Percentiles rank a stretch among this genome's conserved stretches.
Conservation (phyloP, 148 eudicot species). For the Oxyria digyna region DNA sequence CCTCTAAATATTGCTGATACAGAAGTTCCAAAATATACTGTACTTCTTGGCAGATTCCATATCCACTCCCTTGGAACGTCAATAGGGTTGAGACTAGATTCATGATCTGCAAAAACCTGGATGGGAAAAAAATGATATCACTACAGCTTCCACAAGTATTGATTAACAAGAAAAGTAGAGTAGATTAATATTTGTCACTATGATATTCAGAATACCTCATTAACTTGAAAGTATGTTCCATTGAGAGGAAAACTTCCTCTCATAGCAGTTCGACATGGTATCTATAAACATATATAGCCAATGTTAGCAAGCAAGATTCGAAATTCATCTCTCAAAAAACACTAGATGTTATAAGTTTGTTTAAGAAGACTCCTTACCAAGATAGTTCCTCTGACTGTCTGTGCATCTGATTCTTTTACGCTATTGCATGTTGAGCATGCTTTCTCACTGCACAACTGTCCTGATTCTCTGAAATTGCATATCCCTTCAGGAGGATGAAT, state of each 20-base stretch:
- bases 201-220: slow-evolving; percentile 33
- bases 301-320: slow-evolving; percentile 4
- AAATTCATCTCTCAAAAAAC: not conserved
- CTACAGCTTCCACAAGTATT: not conserved
- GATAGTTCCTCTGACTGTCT: slow-evolving; percentile 54
- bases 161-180: not conserved
- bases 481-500: slow-evolving; percentile 31
- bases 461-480: slow-evolving; percentile 21
- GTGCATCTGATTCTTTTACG: slow-evolving; percentile 35
- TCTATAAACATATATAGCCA: slow-evolving; percentile 20
- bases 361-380: slow-evolving; percentile 26
- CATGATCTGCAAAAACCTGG: slow-evolving; percentile 71
- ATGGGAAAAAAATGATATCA: not conserved
- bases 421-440: slow-evolving; percentile 45
- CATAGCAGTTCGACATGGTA: slow-evolving; percentile 63
- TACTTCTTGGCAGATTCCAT: slow-evolving; percentile 51
- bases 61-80: slow-evolving; percentile 44
- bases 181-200: not conserved
- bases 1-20: slow-evolving; percentile 57
- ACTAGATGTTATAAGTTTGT: not conserved
- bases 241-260: slow-evolving; percentile 63
- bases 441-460: slow-evolving; percentile 23
- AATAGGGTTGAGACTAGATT: slow-evolving; percentile 55
- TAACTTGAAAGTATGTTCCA: slow-evolving; percentile 65
- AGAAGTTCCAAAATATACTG: slow-evolving; percentile 58